Conservation (phyloP, 108 stramenopile species). For the Cyclotella cryptica region DNA sequence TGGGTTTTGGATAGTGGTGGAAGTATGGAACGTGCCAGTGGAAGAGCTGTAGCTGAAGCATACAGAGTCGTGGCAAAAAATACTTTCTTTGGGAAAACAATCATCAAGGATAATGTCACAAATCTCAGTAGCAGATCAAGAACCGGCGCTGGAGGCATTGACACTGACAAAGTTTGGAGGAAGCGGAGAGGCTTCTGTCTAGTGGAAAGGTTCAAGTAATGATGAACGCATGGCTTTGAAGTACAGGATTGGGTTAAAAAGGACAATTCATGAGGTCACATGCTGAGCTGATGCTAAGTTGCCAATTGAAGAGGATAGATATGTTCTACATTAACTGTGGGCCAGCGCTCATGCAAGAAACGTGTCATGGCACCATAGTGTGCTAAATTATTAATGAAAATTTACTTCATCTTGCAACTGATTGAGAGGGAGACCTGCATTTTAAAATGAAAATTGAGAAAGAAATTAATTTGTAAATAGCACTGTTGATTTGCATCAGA, state of each 20-base stretch:
- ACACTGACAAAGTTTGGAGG: conserved; percentile 56
- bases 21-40: conserved; percentile 33
- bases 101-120: conserved; percentile 44
- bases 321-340: too few species aligned
- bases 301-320: too few species aligned
- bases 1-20: conserved; percentile 66
- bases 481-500: too few species aligned
- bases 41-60: conserved; percentile 34
- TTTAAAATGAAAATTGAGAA: too few species aligned
- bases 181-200: conserved; percentile 52
- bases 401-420: too few species aligned
- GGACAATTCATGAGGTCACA: conserved; percentile 29
- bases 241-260: conserved; percentile 74
- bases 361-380: too few species aligned
- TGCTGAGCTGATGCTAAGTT: neutral
- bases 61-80: conserved; percentile 61
- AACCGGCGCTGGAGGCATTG: conserved; percentile 59
- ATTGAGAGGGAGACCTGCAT: too few species aligned
- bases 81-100: conserved; percentile 45
- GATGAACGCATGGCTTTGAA: conserved; percentile 59
- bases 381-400: too few species aligned
- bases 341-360: too few species aligned
- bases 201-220: conserved; percentile 23
- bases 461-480: too few species aligned
- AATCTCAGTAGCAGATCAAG: conserved; percentile 60